Base-by-base conservation (phyloP, 31 red algal species). In the Bonnemaisonia californica region DNA sequence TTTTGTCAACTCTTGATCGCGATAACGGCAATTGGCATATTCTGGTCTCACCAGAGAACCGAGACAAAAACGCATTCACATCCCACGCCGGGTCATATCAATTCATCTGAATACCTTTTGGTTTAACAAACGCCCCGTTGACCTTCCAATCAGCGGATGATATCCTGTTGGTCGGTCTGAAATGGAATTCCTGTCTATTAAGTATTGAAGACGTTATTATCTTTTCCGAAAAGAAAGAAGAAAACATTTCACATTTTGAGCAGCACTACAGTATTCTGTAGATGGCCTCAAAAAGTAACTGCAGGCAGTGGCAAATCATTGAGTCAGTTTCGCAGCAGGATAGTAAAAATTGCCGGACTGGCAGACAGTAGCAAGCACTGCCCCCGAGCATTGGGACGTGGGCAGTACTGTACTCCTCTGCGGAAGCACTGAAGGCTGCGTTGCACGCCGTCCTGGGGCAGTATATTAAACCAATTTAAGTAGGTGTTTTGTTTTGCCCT, bases 181-280 rank as follows among this genome's bases (percentile, higher is more conserved):
- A 57, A 1, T 77, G 47, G 0, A 57, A 77, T 41, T 59, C 21
- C 28, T 70, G 64, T 37, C 54, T 73, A 0, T 48, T 84, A 2
- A 74, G 74, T 31, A 35, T 73, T 24, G 80, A 84, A 54, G 66
- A 73, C 24, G 42, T 84, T 19, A 84, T 84, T 67, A 72, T 84
- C 40, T 75, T 75, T 1, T 75, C 1, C 0, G 33, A 75, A 22
- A 27, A n/a, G 40, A 55, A 55, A 0, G 47, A 81, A 40, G 77
- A 79, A 5, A 54, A 79, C 57, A 11, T 79, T 0, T 22, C 31
- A 64, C 75, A 79, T 0, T 27, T 79, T 61, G 75, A 79, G 22
- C 33, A 64, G n/a, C n/a, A n/a, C n/a, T n/a, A n/a, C n/a, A n/a
- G n/a, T n/a, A n/a, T n/a, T n/a, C n/a, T n/a, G n/a, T n/a, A n/a